Evolutionary conservation across 164 flowering plant species (phyloP).

Genomic region (Sedum album): DNA sequence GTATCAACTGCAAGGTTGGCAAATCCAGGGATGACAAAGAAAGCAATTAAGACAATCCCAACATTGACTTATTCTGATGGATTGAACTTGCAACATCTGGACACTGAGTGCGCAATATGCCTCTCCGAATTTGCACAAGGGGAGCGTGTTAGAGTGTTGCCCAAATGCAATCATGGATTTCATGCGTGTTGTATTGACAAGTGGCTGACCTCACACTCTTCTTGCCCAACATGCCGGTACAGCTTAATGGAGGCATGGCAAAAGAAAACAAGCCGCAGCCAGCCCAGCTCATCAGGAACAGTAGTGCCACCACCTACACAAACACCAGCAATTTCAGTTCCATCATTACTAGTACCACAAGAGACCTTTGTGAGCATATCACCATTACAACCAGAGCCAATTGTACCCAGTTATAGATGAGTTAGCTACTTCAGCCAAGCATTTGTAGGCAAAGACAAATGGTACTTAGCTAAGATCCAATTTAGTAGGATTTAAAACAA

Average conservation of each 20-base stretch:
- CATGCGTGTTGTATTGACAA: constrained; percentile 30
- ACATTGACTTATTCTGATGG: constrained; percentile 14
- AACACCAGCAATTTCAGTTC: background rate
- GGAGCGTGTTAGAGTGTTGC: constrained; percentile 23
- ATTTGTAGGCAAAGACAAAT: background rate
- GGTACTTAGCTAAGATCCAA: background rate
- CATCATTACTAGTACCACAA: background rate
- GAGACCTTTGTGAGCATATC: background rate
- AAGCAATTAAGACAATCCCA: constrained; percentile 21
- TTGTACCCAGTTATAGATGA: background rate
- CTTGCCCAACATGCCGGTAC: constrained; percentile 26
- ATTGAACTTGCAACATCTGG: constrained; percentile 3
- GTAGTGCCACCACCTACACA: background rate
- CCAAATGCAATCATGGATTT: constrained; percentile 31
- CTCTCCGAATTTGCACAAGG: constrained; percentile 23
- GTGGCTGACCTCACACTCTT: constrained; percentile 24
- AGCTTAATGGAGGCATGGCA: background rate
- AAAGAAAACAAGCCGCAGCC: background rate
- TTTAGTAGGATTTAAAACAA: constrained; percentile 3
- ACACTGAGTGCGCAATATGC: constrained; percentile 23
- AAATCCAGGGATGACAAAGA: constrained; percentile 19
- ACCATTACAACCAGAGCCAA: background rate
- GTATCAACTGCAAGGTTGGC: constrained; percentile 11
- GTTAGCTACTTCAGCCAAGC: background rate
- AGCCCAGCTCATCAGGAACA: constrained; percentile 3